A percentile compares a stretch with the other conserved stretches of the same genome.
These are phyloP conservation scores for Schizopora paradoxa DNA, from an alignment of 1,284 basidiomycete genomes.

Conservation along the genomic window DNA sequence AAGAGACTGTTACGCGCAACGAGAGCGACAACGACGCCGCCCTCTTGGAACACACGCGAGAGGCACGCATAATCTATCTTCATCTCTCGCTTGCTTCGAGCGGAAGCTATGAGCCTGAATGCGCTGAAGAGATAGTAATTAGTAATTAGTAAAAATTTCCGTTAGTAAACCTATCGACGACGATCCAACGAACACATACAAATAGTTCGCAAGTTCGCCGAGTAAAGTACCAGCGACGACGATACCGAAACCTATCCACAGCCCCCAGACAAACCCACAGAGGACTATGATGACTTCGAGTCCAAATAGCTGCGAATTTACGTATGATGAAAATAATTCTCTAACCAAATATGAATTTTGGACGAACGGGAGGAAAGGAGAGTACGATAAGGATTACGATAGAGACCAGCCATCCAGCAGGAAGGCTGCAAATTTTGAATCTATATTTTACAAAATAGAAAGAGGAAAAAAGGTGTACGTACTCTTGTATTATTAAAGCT, in stretches of 20 bases:
- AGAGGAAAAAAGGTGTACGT: slow-evolving; percentile 1
- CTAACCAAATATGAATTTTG: slow-evolving; percentile 29
- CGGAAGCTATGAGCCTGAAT: slow-evolving; percentile 43
- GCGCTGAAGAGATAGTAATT: slow-evolving; percentile 25
- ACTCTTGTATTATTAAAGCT: slow-evolving; percentile 44
- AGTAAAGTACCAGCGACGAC: slow-evolving; percentile 28
- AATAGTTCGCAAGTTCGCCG: slow-evolving; percentile 31
- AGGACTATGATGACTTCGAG: slow-evolving; percentile 73
- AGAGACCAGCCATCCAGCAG: slow-evolving; percentile 44
- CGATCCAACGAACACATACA: slow-evolving; percentile 16
- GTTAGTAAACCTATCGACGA: too few species aligned
- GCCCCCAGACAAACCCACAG: slow-evolving; percentile 68
- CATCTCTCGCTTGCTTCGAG: slow-evolving; percentile 48
- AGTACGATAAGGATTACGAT: slow-evolving; percentile 36
- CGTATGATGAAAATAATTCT: not conserved
- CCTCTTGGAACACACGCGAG: slow-evolving; percentile 57
- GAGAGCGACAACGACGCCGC: slow-evolving; percentile 58
- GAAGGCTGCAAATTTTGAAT: slow-evolving; percentile 2
- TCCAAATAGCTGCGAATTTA: slow-evolving; percentile 51
- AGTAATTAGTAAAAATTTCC: too few species aligned
- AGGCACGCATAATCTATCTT: slow-evolving; percentile 57
- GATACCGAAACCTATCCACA: slow-evolving; percentile 53
- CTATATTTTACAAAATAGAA: slow-evolving; percentile 9
- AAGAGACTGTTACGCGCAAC: slow-evolving; percentile 56
- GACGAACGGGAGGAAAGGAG: slow-evolving; percentile 29